phyloP scores from a whole-genome alignment of 257 asterid genomes.

The Voacanga thouarsii region DNA sequence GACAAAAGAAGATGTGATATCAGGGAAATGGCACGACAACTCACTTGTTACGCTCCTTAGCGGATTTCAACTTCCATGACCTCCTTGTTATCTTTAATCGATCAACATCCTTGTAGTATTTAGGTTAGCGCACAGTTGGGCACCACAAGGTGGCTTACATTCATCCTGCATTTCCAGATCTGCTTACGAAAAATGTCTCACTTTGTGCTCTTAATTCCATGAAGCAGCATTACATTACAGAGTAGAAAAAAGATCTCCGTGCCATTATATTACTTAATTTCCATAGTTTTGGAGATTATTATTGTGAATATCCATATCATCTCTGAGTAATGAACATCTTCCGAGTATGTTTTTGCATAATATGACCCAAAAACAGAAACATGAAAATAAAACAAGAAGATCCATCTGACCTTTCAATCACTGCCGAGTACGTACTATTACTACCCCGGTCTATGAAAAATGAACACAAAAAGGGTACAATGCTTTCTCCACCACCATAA shows the following conservation, averaged over 20 bases:
- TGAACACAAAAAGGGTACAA: background rate
- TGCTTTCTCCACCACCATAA: constrained; percentile 3
- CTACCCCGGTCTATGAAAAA: background rate
- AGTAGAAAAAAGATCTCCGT: background rate
- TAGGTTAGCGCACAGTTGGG: no score
- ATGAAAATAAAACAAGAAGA: background rate
- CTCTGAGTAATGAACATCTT: background rate
- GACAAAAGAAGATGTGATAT: no score
- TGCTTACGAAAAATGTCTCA: no score
- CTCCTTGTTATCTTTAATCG: no score
- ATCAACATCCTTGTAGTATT: no score
- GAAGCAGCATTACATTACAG: no score
- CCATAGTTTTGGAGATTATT: background rate
- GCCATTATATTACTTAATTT: background rate
- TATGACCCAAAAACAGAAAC: background rate
- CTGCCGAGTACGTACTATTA: background rate
- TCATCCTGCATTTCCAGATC: no score
- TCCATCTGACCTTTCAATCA: background rate
- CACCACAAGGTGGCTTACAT: no score
- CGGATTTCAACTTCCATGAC: no score
- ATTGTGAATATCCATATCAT: background rate
- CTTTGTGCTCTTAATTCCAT: no score
- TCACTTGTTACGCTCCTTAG: no score
- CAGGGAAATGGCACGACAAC: no score
- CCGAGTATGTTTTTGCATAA: background rate